These are phyloP conservation scores for Gossypium ekmanianum DNA, from an alignment of 345 rosid species.

Conservation along the genomic window DNA sequence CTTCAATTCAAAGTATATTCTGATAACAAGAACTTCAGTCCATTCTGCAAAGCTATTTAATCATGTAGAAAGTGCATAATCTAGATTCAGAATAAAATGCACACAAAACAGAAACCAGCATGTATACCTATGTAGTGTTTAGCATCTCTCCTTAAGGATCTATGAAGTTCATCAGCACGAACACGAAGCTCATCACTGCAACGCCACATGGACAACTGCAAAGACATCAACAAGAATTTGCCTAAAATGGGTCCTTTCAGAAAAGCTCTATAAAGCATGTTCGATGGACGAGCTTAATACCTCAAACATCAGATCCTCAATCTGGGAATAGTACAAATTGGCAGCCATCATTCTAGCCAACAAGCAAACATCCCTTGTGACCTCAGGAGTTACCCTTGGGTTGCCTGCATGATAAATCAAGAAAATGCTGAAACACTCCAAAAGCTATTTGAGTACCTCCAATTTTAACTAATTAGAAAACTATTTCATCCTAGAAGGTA, in stretches of 20 bases:
- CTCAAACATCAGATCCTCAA: conserved; percentile 98
- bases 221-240: conserved; percentile 4
- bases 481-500: too few species aligned
- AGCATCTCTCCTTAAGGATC: conserved; percentile 74
- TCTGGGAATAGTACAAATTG: conserved; percentile 82
- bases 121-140: conserved; percentile 90
- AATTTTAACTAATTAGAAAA: neutral
- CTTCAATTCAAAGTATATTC: too few species aligned
- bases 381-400: conserved; percentile 98
- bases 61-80: neutral
- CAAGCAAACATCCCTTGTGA: conserved; percentile 96
- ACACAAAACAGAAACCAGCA: neutral
- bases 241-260: neutral
- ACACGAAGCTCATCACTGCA: conserved; percentile 90
- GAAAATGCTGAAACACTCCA: neutral
- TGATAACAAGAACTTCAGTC: too few species aligned
- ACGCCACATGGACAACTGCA: conserved; percentile 99
- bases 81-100: neutral
- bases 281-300: conserved; percentile 25
- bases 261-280: conserved; percentile 3
- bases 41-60: neutral
- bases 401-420: conserved; percentile 51
- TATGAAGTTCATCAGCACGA: conserved; percentile 66
- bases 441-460: neutral
- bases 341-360: conserved; percentile 99